phyloP scores from a whole-genome alignment of 2,329 filamentous ascomycete genomes.

The Arthrobotrys sinensis region DNA sequence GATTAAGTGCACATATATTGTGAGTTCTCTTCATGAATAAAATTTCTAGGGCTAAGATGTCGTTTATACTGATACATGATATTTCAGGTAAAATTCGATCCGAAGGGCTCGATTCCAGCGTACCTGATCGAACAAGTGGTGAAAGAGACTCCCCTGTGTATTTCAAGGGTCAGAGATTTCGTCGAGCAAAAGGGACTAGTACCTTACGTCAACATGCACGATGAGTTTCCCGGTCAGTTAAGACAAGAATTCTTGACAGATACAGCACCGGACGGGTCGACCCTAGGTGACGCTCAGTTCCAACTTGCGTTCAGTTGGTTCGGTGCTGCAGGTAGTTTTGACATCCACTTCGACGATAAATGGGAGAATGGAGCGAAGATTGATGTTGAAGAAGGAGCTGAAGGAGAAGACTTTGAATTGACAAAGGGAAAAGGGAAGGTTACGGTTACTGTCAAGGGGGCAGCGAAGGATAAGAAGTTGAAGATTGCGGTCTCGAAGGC shows the following conservation, averaged over 20 bases:
- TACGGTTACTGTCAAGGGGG: constrained; percentile 46
- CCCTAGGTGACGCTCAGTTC: constrained; percentile 28
- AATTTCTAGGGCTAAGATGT: neutral
- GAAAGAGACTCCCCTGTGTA: constrained; percentile 48
- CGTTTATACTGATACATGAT: neutral
- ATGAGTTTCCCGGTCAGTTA: constrained; percentile 49
- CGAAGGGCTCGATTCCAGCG: constrained; percentile 46
- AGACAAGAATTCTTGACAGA: constrained; percentile 32
- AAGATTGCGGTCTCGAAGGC: constrained; percentile 48
- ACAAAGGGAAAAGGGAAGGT: constrained; percentile 42
- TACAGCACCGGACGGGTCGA: constrained; percentile 32
- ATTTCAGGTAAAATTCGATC: constrained; percentile 55
- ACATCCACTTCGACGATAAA: constrained; percentile 50
- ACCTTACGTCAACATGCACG: constrained; percentile 45
- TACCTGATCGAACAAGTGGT: constrained; percentile 35
- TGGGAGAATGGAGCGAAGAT: constrained; percentile 50
- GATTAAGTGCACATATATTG: constrained; percentile 52
- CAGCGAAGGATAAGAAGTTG: constrained; percentile 53
- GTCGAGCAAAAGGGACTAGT: constrained; percentile 51
- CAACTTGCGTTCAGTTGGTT: constrained; percentile 53
- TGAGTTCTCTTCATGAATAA: neutral
- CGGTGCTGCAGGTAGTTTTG: constrained; percentile 43
- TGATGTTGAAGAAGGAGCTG: constrained; percentile 42
- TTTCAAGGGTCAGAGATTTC: constrained; percentile 33
- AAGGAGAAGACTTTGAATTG: constrained; percentile 45